Evolutionary conservation across 2,329 filamentous ascomycete species (phyloP), one percentile per base, ranked within the genome.

Genomic region (Colletotrichum sp.): DNA sequence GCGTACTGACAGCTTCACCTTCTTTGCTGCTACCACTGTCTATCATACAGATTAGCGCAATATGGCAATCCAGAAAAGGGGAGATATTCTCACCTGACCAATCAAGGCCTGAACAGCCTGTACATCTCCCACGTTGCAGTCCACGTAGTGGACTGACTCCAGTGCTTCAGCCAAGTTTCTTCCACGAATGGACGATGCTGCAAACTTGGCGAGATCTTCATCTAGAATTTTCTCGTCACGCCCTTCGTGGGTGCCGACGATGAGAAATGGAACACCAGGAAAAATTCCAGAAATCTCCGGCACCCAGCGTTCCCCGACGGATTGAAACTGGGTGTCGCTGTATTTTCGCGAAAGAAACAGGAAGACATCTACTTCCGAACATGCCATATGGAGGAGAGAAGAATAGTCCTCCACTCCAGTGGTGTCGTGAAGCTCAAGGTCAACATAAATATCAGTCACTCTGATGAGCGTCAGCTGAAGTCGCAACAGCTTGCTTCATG

Each of bases 21-120:
- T n/a, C 8, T 43, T n/a, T 43, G 39, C 39, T 1, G 39, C 39
- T 1, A 43, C 18, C 4, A 43, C 16, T 43, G 16, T n/a, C 16
- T 43, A 3, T 43, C 8, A n/a, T n/a, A 0, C 0, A 4, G 8
- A 43, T 43, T 18, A 43, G 39, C 8, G 16, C 3, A 5, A 1
- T 43, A 2, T 43, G 39, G 16, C 16, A 43, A 2, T n/a, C 16
- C 4, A 10, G 14, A 18, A 18, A 43, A 43, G 3, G 36, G 4
- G 36, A 18, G 1, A n/a, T 9, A 0, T 43, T n/a, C 16, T n/a
- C 39, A 43, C 39, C 18, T n/a, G 39, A 9, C 39, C 39, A n/a
- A 43, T 43, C 39, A 43, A n/a, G 16, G 16, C 16, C 39, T n/a
- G 16, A n/a, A 43, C 39, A 43, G 39, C 39, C 18, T n/a, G 39